Base-by-base conservation (phyloP, 345 rosid genomes). In the Mallotus nudiflorus region DNA sequence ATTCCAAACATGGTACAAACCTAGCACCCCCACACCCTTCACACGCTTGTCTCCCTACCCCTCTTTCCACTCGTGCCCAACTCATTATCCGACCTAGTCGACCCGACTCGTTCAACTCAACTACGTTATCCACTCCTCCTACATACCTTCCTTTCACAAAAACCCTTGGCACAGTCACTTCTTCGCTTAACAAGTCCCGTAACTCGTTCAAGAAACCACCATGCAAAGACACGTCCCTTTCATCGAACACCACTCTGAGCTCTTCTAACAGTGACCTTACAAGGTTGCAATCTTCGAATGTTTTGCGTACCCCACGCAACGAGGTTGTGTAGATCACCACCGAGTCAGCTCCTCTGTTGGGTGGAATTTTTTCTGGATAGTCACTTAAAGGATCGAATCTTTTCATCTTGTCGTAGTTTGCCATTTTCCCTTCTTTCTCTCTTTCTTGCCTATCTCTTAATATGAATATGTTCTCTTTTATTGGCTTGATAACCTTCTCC, bases 11-110 rank as follows among this genome's bases (percentile, higher is more conserved):
- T 18, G 97, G 96, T 75, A 90, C 83, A 69, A 93, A 95, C 78
- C 93, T 81, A 0, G 88, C 93, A 42, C 93, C 99, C 4, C 97
- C 96, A n/a, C 99, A 89, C 14, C 93, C 93, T 66, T 82, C 94
- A 16, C 99, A 95, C 71, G 83, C 88, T 22, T 66, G 85, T 74
- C 94, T 81, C 64, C 96, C 97, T 31, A 82, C 74, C 18, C 86
- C 96, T 54, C 81, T 84, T 75, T 85, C 89, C 80, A 85, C 86
- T n/a, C 88, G 80, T 40, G 90, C 94, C 83, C 67, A 67, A 9
- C 75, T 75, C 80, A 95, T 73, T 59, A 92, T 81, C 81, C 87
- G 81, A 81, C 90, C 89, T 8, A 89, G 78, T 67, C 82, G 70
- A 27, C 94, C 96, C 39, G 85, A 49, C 77, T 95, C 98, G 53